A percentile compares a stretch with the other conserved stretches of the same genome.
These are phyloP conservation scores for Coccomyxa sp. DNA, from an alignment of 139 green algal genomes.

Conservation along the genomic window DNA sequence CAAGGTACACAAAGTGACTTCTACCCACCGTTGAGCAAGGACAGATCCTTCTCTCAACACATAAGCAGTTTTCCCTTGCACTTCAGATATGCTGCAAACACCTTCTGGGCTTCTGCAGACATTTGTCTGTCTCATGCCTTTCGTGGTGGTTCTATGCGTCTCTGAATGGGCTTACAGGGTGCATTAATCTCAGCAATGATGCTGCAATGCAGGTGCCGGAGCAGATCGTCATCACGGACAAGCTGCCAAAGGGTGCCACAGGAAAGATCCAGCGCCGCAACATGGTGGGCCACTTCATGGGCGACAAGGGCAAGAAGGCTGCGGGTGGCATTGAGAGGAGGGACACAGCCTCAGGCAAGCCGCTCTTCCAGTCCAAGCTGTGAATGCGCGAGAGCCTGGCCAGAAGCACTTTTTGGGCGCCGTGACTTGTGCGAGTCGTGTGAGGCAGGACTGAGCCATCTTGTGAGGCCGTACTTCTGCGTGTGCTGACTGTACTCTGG, in stretches of 20 bases:
- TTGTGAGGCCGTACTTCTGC: too few relatives aligned
- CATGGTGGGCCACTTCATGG: constrained; percentile 58
- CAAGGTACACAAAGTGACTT: constrained; percentile 49
- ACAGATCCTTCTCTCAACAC: too few relatives aligned
- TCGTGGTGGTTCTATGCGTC: background rate
- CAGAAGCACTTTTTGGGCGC: background rate
- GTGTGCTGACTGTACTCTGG: too few relatives aligned
- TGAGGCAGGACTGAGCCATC: too few relatives aligned
- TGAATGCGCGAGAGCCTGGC: background rate
- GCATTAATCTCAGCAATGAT: background rate
- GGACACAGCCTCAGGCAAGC: constrained; percentile 11
- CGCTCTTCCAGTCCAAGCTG: constrained; percentile 8
- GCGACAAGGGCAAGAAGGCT: constrained; percentile 3
- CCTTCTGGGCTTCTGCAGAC: too few relatives aligned
- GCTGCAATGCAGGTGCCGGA: constrained; percentile 36
- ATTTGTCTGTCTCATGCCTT: background rate
- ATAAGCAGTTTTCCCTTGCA: background rate
- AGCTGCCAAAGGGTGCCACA: constrained; percentile 75
- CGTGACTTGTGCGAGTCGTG: too few relatives aligned
- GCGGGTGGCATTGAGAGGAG: background rate
- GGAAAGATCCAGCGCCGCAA: constrained; percentile 80
- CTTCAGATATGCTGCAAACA: background rate
- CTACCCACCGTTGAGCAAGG: background rate
- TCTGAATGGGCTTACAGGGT: background rate
- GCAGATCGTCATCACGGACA: constrained; percentile 57